phyloP scores from a whole-genome alignment of 2,329 filamentous ascomycete genomes.

The Pochonia chlamydosporia region DNA sequence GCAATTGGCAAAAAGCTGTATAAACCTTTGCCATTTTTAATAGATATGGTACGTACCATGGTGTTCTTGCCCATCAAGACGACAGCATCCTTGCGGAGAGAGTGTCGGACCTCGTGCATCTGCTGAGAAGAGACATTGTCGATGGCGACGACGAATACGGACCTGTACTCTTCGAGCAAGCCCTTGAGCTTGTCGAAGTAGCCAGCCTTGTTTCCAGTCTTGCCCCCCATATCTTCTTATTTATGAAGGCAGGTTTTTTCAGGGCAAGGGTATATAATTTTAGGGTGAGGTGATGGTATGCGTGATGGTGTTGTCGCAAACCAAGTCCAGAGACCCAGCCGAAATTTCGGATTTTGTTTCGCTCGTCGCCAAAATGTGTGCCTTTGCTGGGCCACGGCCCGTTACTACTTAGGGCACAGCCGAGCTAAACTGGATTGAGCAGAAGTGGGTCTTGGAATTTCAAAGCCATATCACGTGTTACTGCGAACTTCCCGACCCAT shows the following conservation, averaged over 20 bases:
- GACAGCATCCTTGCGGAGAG: slow-evolving; percentile 85
- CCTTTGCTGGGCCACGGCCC: slow-evolving; percentile 8
- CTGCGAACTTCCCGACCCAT: too few species aligned
- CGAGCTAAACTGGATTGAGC: slow-evolving; percentile 20
- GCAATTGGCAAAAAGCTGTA: background rate
- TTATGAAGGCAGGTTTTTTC: slow-evolving; percentile 96
- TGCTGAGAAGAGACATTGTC: slow-evolving; percentile 99
- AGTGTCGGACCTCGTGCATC: slow-evolving; percentile 99
- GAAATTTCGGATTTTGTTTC: slow-evolving; percentile 18
- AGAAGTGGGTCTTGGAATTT: background rate
- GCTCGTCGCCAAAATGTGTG: slow-evolving; percentile 23
- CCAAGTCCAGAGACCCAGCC: slow-evolving; percentile 1
- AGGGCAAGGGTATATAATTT: slow-evolving; percentile 56
- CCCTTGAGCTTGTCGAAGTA: slow-evolving; percentile 99
- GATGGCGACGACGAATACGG: slow-evolving; percentile 93
- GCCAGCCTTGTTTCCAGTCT: slow-evolving; percentile 82
- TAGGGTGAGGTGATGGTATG: slow-evolving; percentile 13
- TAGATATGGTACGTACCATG: slow-evolving; percentile 61
- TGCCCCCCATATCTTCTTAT: slow-evolving; percentile 99
- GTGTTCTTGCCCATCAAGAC: slow-evolving; percentile 99
- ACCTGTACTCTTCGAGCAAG: slow-evolving; percentile 93
- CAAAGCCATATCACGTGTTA: too few species aligned
- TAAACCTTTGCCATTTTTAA: background rate
- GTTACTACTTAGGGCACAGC: slow-evolving; percentile 30
- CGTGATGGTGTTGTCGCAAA: background rate